Evolutionary conservation across 257 asterid species (phyloP).

Genomic region (Henckelia pumila): DNA sequence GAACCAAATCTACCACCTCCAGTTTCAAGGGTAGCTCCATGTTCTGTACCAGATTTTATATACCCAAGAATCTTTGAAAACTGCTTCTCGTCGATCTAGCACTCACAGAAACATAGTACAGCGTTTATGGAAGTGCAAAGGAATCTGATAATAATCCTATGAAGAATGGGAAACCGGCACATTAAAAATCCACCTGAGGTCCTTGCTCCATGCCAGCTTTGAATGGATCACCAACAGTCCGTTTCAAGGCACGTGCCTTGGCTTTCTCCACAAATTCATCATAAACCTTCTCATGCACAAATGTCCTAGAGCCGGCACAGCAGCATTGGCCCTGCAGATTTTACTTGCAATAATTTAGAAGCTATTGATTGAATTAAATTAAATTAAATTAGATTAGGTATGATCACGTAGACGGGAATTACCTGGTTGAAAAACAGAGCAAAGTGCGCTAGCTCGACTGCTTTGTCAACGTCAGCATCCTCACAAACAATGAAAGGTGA

Average conservation of each 20-base stretch:
- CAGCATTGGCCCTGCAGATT: conserved; percentile 88
- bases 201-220: conserved; percentile 82
- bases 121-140: conserved; percentile 22
- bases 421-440: conserved; percentile 98
- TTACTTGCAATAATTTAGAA: conserved; percentile 1
- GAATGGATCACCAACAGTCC: conserved; percentile 95
- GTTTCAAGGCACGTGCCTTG: conserved; percentile 63
- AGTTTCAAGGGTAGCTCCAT: conserved; percentile 86
- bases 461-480: conserved; percentile 92
- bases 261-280: conserved; percentile 89
- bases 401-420: conserved; percentile 11
- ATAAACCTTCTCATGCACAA: conserved; percentile 77
- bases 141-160: background rate
- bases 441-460: conserved; percentile 85
- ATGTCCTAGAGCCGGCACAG: conserved; percentile 93
- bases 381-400: conserved; percentile 1
- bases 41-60: conserved; percentile 55
- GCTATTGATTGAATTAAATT: background rate
- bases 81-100: conserved; percentile 69
- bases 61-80: conserved; percentile 71
- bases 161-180: background rate
- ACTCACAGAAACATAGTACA: conserved; percentile 21
- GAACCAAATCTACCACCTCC: conserved; percentile 71
- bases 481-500: conserved; percentile 95
- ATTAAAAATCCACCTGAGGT: conserved; percentile 65